These are phyloP conservation scores for Diaporthe destruens DNA, from an alignment of 2,329 filamentous ascomycete species.

Conservation along the genomic window DNA sequence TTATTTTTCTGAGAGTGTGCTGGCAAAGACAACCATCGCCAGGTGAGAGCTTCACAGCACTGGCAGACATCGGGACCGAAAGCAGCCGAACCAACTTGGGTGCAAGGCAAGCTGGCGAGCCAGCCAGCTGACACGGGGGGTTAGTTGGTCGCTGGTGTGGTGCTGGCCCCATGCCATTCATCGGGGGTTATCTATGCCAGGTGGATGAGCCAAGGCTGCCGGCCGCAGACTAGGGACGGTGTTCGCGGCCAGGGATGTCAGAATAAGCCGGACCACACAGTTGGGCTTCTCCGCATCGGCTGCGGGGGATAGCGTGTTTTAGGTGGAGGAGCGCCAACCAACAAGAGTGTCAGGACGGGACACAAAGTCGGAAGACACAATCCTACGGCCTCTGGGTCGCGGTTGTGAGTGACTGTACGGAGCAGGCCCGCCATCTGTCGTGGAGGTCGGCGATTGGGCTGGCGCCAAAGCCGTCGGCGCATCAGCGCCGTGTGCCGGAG, in stretches of 20 bases:
- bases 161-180: slow-evolving; percentile 5
- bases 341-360: slow-evolving; percentile 3
- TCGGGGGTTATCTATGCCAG: slow-evolving; percentile 4
- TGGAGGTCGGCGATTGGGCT: slow-evolving; percentile 23
- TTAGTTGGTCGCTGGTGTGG: not conserved
- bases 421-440: slow-evolving; percentile 1
- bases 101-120: not conserved
- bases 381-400: not conserved
- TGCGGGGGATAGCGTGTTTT: slow-evolving; percentile 30
- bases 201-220: slow-evolving; percentile 13
- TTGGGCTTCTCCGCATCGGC: slow-evolving; percentile 32
- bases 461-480: slow-evolving; percentile 20
- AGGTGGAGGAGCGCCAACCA: slow-evolving; percentile 28
- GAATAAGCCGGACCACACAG: slow-evolving; percentile 29
- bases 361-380: slow-evolving; percentile 17
- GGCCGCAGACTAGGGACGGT: slow-evolving; percentile 16
- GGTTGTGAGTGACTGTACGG: not conserved
- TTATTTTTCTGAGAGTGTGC: no score
- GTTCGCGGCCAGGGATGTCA: slow-evolving; percentile 21
- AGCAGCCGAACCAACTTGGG: not conserved
- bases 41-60: slow-evolving; percentile 14
- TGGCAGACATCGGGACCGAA: slow-evolving; percentile 8
- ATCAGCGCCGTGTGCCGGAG: slow-evolving; percentile 9
- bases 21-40: not conserved
- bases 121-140: not conserved